Conservation (phyloP, 352 stramenopile genomes). For the Phytophthora constricta region DNA sequence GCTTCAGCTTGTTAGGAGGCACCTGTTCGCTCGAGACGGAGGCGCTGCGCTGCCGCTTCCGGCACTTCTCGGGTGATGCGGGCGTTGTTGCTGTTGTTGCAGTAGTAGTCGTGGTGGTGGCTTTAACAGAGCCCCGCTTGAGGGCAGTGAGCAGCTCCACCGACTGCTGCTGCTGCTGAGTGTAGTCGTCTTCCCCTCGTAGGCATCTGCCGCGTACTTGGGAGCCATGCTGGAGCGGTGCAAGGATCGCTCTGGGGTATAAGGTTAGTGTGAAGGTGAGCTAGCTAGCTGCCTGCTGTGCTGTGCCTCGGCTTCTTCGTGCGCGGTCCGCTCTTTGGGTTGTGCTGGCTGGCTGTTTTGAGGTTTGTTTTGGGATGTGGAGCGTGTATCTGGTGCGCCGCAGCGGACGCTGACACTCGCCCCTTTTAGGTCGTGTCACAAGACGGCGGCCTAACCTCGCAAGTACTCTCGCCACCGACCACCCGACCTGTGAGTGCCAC, state of each 20-base stretch:
- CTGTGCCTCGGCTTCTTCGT: constrained; percentile 10
- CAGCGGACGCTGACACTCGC: constrained; percentile 20
- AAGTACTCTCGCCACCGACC: constrained; percentile 12
- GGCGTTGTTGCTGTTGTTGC: background rate
- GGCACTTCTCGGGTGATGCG: constrained; percentile 15
- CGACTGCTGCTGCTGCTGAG: constrained; percentile 12
- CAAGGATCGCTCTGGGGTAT: constrained; percentile 5
- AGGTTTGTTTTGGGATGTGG: constrained; percentile 39
- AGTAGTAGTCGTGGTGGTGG: constrained; percentile 1
- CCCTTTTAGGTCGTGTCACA: constrained; percentile 2
- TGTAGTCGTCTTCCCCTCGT: constrained; percentile 9
- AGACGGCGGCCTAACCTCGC: background rate
- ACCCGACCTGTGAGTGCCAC: background rate
- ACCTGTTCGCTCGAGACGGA: constrained; percentile 8
- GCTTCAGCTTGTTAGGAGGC: constrained; percentile 21
- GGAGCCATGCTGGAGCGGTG: too few species aligned
- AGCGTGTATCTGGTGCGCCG: constrained; percentile 23
- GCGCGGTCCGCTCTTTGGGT: constrained; percentile 20
- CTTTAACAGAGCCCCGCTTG: background rate
- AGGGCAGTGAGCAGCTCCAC: background rate
- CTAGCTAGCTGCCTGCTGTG: constrained; percentile 3
- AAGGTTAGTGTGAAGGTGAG: constrained; percentile 2
- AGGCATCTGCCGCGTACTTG: constrained; percentile 43
- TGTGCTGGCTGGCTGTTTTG: constrained; percentile 36
- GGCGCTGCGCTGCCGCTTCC: constrained; percentile 25